Base-by-base conservation (phyloP, 768 basidiomycete genomes). In the Russula earlei region DNA sequence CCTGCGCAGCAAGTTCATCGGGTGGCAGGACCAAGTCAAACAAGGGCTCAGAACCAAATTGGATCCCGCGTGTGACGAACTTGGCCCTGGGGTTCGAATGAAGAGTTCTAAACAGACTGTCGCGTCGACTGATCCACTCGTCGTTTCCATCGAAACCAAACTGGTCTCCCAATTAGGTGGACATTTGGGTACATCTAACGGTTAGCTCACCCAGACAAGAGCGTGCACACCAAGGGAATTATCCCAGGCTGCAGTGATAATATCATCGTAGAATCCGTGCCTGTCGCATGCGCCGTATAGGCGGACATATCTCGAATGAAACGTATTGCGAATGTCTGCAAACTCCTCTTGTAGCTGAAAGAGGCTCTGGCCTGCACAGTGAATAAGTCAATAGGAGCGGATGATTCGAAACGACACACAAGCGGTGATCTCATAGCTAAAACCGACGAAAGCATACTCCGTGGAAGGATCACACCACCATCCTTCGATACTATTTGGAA, bases 361-460 rank as follows among this genome's bases (percentile, higher is more conserved):
- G 10, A 70, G 56, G 62, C 77, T 82, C 67, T 85, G 85, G 58
- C 85, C 84, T 86, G 47, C 12, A 17, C 29, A 61, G 31, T 19
- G 2, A 38, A 19, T 62, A 51, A 66, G 46, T 41, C n/a, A 37
- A 49, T 27, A 14, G 6, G 20, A 19, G 20, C 17, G 15, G 43
- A 10, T 41, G 15, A 6, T 12, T 15, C 7, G 17, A 34, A 38
- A 5, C 1, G 49, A 29, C 15, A 34, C 29, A 84, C 85, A 87
- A 11, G 70, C 74, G 40, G 81, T 78, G 22, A 88, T 74, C 63
- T 85, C 85, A 61, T 89, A 89, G 66, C 84, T 84, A 68, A 89
- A 84, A 0, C 85, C 87, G 48, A 88, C 68, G 65, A 89, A 89
- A 0, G 78, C 87, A 62, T 86, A 87, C 65, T 90, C 87, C 0